Evolutionary conservation across 139 green algal species (phyloP).

Genomic region (Trebouxia sp.): DNA sequence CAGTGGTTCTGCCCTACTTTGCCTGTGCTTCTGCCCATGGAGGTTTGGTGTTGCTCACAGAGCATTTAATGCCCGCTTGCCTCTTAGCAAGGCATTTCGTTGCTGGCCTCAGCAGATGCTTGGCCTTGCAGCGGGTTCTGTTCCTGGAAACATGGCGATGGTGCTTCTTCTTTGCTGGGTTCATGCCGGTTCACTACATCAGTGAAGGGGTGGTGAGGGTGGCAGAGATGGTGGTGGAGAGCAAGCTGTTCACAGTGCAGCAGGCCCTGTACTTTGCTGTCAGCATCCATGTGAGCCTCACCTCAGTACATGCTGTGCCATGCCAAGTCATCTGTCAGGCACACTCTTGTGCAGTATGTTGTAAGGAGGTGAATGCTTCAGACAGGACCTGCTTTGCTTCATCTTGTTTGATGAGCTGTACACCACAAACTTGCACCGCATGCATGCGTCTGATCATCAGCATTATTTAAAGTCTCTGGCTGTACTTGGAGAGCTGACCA

Average conservation of each 20-base stretch:
- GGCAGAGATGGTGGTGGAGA: slow-evolving; percentile 33
- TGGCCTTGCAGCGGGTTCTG: neutral
- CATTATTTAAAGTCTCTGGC: too few relatives aligned
- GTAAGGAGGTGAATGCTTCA: too few relatives aligned
- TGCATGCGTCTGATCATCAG: too few relatives aligned
- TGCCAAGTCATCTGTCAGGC: neutral
- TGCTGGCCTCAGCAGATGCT: neutral
- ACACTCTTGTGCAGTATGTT: too few relatives aligned
- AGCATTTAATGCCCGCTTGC: neutral
- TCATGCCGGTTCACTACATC: slow-evolving; percentile 33
- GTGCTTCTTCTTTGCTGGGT: slow-evolving; percentile 34
- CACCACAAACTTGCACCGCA: too few relatives aligned
- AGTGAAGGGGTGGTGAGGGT: slow-evolving; percentile 22
- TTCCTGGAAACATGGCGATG: slow-evolving; percentile 16
- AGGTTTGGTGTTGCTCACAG: neutral
- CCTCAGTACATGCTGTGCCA: neutral
- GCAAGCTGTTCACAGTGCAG: slow-evolving; percentile 29
- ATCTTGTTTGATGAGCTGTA: too few relatives aligned
- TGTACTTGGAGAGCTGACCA: too few relatives aligned
- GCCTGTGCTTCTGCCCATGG: neutral
- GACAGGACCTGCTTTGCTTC: too few relatives aligned
- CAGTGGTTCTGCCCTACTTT: neutral
- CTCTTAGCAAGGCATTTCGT: neutral
- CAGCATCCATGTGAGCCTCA: slow-evolving; percentile 22
- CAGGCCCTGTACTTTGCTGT: slow-evolving; percentile 35